phyloP scores from a whole-genome alignment of 2,329 filamentous ascomycete species.

The Phialophora expanda region DNA sequence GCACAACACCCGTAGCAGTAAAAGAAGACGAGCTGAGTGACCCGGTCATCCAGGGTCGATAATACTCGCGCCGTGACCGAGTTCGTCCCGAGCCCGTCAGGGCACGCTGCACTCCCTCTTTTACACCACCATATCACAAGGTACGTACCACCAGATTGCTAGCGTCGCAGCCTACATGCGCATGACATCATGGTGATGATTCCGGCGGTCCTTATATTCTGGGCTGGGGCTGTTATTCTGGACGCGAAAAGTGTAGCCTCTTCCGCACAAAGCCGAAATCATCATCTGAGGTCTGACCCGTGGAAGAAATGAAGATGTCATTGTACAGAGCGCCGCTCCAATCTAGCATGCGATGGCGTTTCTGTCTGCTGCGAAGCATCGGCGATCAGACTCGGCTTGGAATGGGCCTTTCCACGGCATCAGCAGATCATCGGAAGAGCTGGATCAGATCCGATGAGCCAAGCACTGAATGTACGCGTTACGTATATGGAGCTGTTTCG shows the following conservation, averaged over 20 bases:
- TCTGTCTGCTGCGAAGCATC: not conserved
- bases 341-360: not conserved
- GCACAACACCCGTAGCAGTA: not conserved
- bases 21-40: not conserved
- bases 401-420: not conserved
- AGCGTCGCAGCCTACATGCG: not conserved
- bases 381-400: not conserved
- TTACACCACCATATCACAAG: not conserved
- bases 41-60: not conserved
- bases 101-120: not conserved
- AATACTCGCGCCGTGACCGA: not conserved
- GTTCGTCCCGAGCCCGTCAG: not conserved
- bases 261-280: slow-evolving; percentile 5
- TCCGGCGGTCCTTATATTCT: not conserved
- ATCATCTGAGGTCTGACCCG: not conserved
- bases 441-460: not conserved
- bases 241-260: not conserved
- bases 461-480: not conserved
- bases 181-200: slow-evolving; percentile 10
- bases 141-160: not conserved
- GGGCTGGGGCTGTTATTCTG: not conserved
- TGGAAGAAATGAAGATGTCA: slow-evolving; percentile 2
- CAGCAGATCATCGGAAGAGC: slow-evolving; percentile 1
- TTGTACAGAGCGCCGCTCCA: not conserved
- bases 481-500: not conserved